Evolutionary conservation across 2,329 filamentous ascomycete species (phyloP).

Genomic region (Pestalotiopsis sp.): DNA sequence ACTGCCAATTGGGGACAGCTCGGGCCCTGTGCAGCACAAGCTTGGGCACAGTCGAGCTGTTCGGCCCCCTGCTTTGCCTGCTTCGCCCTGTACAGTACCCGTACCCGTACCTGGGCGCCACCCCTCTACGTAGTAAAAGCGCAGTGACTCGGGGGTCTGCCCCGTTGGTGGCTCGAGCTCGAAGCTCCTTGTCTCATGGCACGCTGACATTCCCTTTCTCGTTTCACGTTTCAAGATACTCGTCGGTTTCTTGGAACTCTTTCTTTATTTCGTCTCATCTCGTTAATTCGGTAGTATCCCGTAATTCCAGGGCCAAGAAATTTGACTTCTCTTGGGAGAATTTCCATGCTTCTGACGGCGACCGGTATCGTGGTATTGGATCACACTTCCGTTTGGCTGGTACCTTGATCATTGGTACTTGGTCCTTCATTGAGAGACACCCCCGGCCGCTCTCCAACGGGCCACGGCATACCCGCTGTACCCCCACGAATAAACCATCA

Average conservation of each 20-base stretch:
- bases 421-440: not conserved
- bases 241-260: not conserved
- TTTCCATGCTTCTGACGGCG: no score
- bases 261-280: conserved; percentile 1
- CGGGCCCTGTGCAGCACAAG: not conserved
- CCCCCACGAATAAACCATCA: not conserved
- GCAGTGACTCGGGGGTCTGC: not conserved
- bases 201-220: not conserved
- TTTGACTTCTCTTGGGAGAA: not conserved
- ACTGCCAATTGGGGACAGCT: not conserved
- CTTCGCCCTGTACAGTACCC: not conserved
- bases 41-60: not conserved
- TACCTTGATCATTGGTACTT: not conserved
- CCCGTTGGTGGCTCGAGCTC: not conserved
- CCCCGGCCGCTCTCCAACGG: not conserved
- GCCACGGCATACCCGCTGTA: not conserved
- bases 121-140: not conserved
- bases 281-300: not conserved
- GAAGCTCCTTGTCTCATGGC: not conserved
- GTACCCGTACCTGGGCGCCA: not conserved
- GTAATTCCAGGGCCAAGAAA: not conserved
- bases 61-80: not conserved
- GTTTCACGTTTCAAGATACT: conserved; percentile 3
- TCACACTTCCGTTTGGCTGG: not conserved
- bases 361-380: not conserved